These are phyloP conservation scores for Coemansia sp. DNA, from an alignment of 192 early-diverging fungal species.

Conservation along the genomic window DNA sequence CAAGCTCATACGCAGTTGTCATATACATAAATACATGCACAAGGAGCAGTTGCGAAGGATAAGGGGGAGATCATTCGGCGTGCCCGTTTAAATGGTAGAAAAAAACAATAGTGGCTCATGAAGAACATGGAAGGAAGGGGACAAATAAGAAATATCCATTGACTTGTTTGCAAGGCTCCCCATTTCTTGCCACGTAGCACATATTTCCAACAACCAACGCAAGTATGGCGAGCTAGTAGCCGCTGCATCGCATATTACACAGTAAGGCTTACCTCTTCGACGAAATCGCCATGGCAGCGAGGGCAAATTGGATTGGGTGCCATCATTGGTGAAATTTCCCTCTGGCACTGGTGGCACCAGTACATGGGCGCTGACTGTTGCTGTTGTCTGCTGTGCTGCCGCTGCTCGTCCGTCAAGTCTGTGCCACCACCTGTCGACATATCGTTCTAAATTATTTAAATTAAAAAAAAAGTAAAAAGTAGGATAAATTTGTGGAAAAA, in stretches of 20 bases:
- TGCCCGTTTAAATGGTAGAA: too few relatives aligned
- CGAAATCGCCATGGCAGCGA: slow-evolving; percentile 72
- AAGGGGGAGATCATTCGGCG: too few relatives aligned
- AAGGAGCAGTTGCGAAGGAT: too few relatives aligned
- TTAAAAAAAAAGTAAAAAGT: slow-evolving; percentile 2
- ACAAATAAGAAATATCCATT: too few relatives aligned
- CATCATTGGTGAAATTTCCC: slow-evolving; percentile 66
- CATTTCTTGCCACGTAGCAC: not conserved
- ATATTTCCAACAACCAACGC: not conserved
- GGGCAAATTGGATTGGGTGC: slow-evolving; percentile 81
- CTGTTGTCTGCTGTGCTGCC: not conserved
- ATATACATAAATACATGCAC: not conserved
- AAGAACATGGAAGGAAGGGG: not conserved
- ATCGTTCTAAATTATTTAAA: not conserved
- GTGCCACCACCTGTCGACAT: slow-evolving; percentile 21
- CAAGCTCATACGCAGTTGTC: too few relatives aligned
- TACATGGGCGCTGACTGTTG: slow-evolving; percentile 21
- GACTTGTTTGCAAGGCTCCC: too few relatives aligned
- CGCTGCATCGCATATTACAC: not conserved
- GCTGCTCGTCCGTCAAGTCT: slow-evolving; percentile 9
- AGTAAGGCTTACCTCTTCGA: slow-evolving; percentile 72
- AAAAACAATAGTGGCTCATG: too few relatives aligned
- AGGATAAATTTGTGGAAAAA: slow-evolving; percentile 1
- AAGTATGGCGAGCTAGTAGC: not conserved
- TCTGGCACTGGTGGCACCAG: slow-evolving; percentile 67